Evolutionary conservation across 2,329 filamentous ascomycete species (phyloP).

Genomic region (Xylariaceae sp.): DNA sequence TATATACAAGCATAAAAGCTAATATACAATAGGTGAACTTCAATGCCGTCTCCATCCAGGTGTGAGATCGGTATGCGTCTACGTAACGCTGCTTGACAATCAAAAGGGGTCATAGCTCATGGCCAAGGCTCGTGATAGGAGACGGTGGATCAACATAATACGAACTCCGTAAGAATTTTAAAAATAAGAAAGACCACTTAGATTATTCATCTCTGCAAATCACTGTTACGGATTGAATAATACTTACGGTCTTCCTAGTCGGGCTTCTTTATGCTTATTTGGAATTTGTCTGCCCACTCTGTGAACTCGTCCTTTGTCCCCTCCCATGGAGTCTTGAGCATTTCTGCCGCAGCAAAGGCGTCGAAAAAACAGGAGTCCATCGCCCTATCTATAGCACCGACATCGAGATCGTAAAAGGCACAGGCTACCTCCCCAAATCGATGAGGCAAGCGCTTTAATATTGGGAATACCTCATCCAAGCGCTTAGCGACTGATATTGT

Average conservation of each 20-base stretch:
- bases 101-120: background rate
- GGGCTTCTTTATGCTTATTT: slow-evolving; percentile 56
- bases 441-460: slow-evolving; percentile 67
- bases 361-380: slow-evolving; percentile 66
- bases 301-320: slow-evolving; percentile 77
- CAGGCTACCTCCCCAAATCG: slow-evolving; percentile 72
- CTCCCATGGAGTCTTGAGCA: slow-evolving; percentile 66
- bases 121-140: background rate
- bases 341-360: slow-evolving; percentile 60
- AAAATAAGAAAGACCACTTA: background rate
- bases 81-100: background rate
- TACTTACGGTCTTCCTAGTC: slow-evolving; percentile 27
- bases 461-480: slow-evolving; percentile 61
- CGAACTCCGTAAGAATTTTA: no score
- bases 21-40: slow-evolving; percentile 40
- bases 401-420: slow-evolving; percentile 74
- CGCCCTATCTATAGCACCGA: slow-evolving; percentile 60
- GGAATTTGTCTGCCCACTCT: slow-evolving; percentile 70
- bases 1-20: slow-evolving; percentile 1
- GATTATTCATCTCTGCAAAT: background rate
- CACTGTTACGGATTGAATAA: background rate
- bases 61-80: slow-evolving; percentile 27
- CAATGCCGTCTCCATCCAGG: slow-evolving; percentile 44
- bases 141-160: background rate
- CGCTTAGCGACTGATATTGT: slow-evolving; percentile 45